Percentiles rank a stretch among this genome's conserved stretches.
Conservation (phyloP, 257 asterid genomes). For the Cruciata laevipes region DNA sequence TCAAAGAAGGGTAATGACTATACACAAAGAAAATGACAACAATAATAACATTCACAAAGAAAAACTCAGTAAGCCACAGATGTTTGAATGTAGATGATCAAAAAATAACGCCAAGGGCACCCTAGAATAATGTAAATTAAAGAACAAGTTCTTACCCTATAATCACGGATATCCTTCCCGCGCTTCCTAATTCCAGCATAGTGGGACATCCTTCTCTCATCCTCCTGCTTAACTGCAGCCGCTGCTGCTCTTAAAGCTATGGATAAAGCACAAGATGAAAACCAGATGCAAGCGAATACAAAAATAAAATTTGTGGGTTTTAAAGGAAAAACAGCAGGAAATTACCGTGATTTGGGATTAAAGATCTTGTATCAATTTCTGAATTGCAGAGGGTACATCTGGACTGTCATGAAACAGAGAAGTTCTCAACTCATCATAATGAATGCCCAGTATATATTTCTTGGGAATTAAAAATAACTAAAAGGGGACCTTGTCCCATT, state of each 20-base stretch:
- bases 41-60: not conserved
- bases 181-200: slow-evolving; percentile 84
- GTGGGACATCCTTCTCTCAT: slow-evolving; percentile 87
- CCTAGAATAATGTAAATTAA: slow-evolving; percentile 1
- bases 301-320: not conserved
- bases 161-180: slow-evolving; percentile 79
- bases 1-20: slow-evolving; percentile 1
- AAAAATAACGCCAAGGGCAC: not conserved
- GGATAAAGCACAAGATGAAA: slow-evolving; percentile 16
- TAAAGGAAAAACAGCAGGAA: slow-evolving; percentile 7
- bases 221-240: slow-evolving; percentile 86
- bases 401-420: slow-evolving; percentile 47
- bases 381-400: slow-evolving; percentile 77
- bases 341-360: slow-evolving; percentile 85
- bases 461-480: slow-evolving; percentile 2
- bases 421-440: slow-evolving; percentile 15
- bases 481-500: slow-evolving; percentile 25
- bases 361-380: slow-evolving; percentile 61
- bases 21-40: not conserved
- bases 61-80: not conserved
- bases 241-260: slow-evolving; percentile 95
- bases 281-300: not conserved
- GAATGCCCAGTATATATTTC: slow-evolving; percentile 6
- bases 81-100: not conserved
- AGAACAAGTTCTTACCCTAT: slow-evolving; percentile 49